Conservation (phyloP, 2,329 filamentous ascomycete species). For the Colletotrichum caudatum region DNA sequence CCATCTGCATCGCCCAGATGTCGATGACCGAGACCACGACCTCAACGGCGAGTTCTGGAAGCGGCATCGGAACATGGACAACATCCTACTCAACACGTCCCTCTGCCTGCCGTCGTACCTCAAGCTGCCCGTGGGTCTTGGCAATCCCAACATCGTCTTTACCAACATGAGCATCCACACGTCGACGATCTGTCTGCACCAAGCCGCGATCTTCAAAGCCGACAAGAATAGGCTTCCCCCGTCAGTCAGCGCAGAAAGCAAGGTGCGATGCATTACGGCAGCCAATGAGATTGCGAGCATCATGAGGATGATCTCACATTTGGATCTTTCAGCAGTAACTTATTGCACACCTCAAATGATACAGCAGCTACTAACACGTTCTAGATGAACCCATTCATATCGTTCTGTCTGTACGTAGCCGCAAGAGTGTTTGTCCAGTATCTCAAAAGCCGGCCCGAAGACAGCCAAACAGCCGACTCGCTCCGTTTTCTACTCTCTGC, state of each 20-base stretch:
- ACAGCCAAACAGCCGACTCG: constrained; percentile 81
- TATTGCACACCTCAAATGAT: neutral
- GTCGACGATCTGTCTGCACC: constrained; percentile 96
- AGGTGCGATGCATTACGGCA: constrained; percentile 90
- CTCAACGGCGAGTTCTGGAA: constrained; percentile 97
- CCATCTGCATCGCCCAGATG: constrained; percentile 88
- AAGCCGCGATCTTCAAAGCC: constrained; percentile 97
- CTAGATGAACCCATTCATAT: constrained; percentile 95
- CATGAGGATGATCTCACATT: constrained; percentile 93
- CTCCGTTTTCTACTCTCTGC: constrained; percentile 91
- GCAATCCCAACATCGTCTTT: constrained; percentile 88
- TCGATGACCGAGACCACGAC: constrained; percentile 85
- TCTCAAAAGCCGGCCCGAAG: constrained; percentile 91
- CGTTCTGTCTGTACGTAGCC: constrained; percentile 96
- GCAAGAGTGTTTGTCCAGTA: constrained; percentile 96
- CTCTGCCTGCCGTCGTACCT: constrained; percentile 84
- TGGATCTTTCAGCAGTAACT: constrained; percentile 84
- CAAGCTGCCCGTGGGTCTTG: constrained; percentile 80
- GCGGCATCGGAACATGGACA: constrained; percentile 88
- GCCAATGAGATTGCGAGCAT: constrained; percentile 94
- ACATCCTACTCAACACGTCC: constrained; percentile 87
- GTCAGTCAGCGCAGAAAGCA: constrained; percentile 87
- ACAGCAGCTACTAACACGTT: constrained; percentile 44
- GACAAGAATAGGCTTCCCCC: constrained; percentile 86
- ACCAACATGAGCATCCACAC: constrained; percentile 98